Percentiles rank a stretch among this genome's conserved stretches.
These are phyloP conservation scores for Thalia dealbata DNA, from an alignment of 176 grass and related monocot genomes.

Conservation along the genomic window DNA sequence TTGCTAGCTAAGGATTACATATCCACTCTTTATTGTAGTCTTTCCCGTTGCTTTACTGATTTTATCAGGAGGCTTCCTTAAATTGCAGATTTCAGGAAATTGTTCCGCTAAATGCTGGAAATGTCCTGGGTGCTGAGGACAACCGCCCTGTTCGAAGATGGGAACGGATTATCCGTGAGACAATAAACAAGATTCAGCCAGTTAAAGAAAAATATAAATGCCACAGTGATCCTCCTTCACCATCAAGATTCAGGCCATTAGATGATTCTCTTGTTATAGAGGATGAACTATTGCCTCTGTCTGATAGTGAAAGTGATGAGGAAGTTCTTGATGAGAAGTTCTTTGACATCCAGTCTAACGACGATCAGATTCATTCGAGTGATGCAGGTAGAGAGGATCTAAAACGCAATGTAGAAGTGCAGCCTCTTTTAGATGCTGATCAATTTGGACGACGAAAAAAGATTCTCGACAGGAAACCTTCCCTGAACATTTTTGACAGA, in stretches of 20 bases:
- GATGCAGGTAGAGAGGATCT: neutral
- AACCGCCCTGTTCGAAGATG: slow-evolving; percentile 59
- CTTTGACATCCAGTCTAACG: slow-evolving; percentile 10
- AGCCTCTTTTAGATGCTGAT: neutral
- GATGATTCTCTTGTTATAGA: slow-evolving; percentile 61
- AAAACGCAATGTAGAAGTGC: neutral
- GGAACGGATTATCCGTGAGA: slow-evolving; percentile 75
- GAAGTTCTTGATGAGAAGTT: slow-evolving; percentile 41
- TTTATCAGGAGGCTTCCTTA: neutral
- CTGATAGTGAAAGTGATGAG: slow-evolving; percentile 56
- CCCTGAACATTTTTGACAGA: neutral
- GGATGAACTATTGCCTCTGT: slow-evolving; percentile 48
- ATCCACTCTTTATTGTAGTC: neutral
- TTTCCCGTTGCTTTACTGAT: neutral
- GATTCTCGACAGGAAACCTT: neutral
- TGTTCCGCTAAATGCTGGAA: slow-evolving; percentile 93
- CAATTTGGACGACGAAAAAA: neutral
- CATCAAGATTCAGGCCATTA: slow-evolving; percentile 71
- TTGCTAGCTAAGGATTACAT: neutral
- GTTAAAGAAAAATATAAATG: slow-evolving; percentile 77
- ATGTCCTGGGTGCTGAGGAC: slow-evolving; percentile 93
- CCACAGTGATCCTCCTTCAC: slow-evolving; percentile 79
- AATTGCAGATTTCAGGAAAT: slow-evolving; percentile 88
- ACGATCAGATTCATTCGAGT: slow-evolving; percentile 13
- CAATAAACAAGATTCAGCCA: slow-evolving; percentile 73